Percentiles rank a stretch among this genome's conserved stretches.
These are phyloP conservation scores for Hagleromyces aurorensis DNA, from an alignment of 805 yeast genomes.

Conservation along the genomic window DNA sequence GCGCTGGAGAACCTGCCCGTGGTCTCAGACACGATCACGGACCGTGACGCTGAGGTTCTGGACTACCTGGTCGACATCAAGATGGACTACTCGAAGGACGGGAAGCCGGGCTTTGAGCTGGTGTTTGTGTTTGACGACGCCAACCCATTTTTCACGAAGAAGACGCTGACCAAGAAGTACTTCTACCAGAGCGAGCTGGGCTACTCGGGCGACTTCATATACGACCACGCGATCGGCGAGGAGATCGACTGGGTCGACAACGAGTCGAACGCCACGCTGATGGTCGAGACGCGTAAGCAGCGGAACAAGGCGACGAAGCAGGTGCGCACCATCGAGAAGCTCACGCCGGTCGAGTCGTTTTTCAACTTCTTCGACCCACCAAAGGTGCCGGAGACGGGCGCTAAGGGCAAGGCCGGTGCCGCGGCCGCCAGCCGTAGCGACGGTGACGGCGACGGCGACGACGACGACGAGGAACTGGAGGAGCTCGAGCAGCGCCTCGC, in stretches of 20 bases:
- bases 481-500: conserved; percentile 81
- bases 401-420: conserved; percentile 28
- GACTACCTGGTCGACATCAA: conserved; percentile 59
- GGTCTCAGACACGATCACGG: conserved; percentile 77
- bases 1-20: conserved; percentile 82
- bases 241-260: conserved; percentile 71
- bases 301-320: conserved; percentile 95
- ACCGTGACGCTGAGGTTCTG: conserved; percentile 82
- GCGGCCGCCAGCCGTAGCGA: conserved; percentile 44
- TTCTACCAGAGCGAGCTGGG: conserved; percentile 92
- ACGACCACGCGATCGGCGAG: conserved; percentile 93
- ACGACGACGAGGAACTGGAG: conserved; percentile 52
- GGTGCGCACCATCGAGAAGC: conserved; percentile 89
- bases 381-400: conserved; percentile 42
- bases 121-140: conserved; percentile 66
- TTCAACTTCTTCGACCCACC: conserved; percentile 97
- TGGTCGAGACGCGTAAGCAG: conserved; percentile 91
- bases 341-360: conserved; percentile 90
- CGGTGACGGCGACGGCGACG: conserved; percentile 48
- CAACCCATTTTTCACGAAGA: conserved; percentile 73
- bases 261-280: conserved; percentile 75
- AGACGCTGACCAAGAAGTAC: conserved; percentile 71
- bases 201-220: conserved; percentile 90
- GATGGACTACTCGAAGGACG: conserved; percentile 60
- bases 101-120: conserved; percentile 76